phyloP scores from a whole-genome alignment of 129 eudicot genomes.

The Tagetes patula region DNA sequence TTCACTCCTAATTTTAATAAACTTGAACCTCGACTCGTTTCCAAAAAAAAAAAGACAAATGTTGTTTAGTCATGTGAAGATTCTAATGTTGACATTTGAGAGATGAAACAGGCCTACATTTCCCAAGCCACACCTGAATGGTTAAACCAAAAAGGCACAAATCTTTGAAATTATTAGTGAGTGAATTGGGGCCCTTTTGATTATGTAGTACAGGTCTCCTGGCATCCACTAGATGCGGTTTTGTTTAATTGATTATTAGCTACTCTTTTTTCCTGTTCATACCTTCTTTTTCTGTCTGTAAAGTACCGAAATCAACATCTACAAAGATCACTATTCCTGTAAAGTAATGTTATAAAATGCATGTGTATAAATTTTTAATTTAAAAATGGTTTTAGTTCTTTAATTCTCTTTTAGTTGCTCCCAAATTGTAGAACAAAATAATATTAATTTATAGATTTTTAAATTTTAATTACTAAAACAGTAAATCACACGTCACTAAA shows the following conservation, averaged over 20 bases:
- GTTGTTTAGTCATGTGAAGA: constrained; percentile 4
- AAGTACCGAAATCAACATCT: constrained; percentile 29
- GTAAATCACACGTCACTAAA: no score
- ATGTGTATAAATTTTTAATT: neutral
- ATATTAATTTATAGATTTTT: no score
- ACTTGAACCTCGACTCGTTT: neutral
- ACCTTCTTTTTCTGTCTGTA: constrained; percentile 35
- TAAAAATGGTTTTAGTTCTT: neutral
- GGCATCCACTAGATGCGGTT: constrained; percentile 38
- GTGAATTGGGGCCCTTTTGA: constrained; percentile 32
- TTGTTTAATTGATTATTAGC: constrained; percentile 30
- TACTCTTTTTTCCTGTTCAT: constrained; percentile 28
- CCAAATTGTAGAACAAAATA: no score
- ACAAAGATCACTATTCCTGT: constrained; percentile 21
- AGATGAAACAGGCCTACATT: constrained; percentile 25
- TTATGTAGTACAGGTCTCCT: constrained; percentile 25
- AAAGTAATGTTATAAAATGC: neutral
- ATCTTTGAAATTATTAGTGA: constrained; percentile 31
- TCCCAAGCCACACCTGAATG: constrained; percentile 23
- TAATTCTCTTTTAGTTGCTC: no score
- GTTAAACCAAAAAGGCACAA: constrained; percentile 27
- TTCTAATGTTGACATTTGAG: constrained; percentile 30
- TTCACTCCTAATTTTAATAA: neutral
- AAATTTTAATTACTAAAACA: no score
- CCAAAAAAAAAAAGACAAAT: constrained; percentile 24